Base-by-base conservation (phyloP, 352 stramenopile species). In the Phytopythium aichiense region DNA sequence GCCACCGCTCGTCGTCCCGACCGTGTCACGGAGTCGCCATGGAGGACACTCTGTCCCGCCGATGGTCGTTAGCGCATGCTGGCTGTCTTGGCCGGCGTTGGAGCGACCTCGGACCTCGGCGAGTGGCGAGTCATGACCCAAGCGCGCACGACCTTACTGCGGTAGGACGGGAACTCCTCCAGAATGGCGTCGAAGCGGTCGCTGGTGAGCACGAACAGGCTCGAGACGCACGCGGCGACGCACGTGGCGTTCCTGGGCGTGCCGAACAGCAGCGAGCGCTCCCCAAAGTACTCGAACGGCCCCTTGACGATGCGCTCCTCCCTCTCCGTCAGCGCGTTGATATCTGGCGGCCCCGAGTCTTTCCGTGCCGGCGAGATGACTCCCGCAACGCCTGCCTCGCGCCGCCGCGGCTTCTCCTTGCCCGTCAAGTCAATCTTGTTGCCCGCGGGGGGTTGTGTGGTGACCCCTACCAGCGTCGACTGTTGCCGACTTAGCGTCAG, bases 241-340 rank as follows among this genome's bases (percentile, higher is more conserved):
- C 81, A 90, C 52, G 79, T 91, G 50, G 77, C 81, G 51, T 79
- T 88, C 28, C 81, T 77, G 16, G 83, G 81, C 16, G 77, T 91
- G 28, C 79, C 82, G 48, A 89, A 88, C 12, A 92, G 71, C 57
- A 92, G 67, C 42, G 79, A 91, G 45, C 75, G 76, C 68, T 92
- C 83, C 42, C 83, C 83, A 56, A 92, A 90, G 65, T 84, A 89
- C 64, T 92, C 83, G 63, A 85, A 89, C 48, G 79, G 75, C 2
- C 79, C 81, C 57, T 90, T 90, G 59, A 91, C 75, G 59, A 88
- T 82, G 67, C 84, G 86, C 61, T 83, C 67, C 56, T 77, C 73
- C n/a, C 71, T 61, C 62, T 80, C 67, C 40, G 61, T 74, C 30
- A 54, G 42, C 35, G 61, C 38, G 63, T 74, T 77, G 58, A 77